These are phyloP conservation scores for Gamsiella multidivaricata DNA, from an alignment of 192 early-diverging fungal genomes.

Conservation along the genomic window DNA sequence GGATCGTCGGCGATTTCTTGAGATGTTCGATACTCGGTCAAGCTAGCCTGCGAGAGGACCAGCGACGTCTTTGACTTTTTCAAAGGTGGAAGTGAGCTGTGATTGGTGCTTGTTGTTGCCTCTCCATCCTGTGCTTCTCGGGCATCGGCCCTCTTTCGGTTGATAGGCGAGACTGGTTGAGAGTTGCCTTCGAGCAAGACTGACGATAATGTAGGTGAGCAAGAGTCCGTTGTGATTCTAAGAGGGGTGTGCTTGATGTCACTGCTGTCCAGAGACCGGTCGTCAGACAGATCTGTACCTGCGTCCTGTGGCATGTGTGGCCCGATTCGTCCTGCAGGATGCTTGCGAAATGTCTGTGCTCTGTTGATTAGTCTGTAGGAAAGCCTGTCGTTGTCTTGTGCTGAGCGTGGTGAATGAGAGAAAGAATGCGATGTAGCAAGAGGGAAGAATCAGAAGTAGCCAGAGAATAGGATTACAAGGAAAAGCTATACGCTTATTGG, in stretches of 20 bases:
- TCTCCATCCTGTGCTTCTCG: background rate
- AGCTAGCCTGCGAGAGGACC: constrained; percentile 20
- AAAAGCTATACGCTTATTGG: too few relatives aligned
- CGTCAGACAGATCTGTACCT: background rate
- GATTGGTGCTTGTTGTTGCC: background rate
- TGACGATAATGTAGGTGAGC: constrained; percentile 1
- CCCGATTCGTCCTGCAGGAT: too few relatives aligned
- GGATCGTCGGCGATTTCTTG: constrained; percentile 15
- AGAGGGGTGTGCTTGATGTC: constrained; percentile 1
- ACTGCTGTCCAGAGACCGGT: background rate
- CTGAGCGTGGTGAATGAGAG: too few relatives aligned
- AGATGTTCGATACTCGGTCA: constrained; percentile 34
- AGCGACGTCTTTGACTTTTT: constrained; percentile 45
- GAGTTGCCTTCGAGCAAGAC: background rate
- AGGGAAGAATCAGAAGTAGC: too few relatives aligned
- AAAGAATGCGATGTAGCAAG: too few relatives aligned
- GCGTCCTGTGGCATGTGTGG: too few relatives aligned
- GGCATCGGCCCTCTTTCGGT: constrained; percentile 35
- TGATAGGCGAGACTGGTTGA: constrained; percentile 32
- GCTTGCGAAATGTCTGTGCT: too few relatives aligned
- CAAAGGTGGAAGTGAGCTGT: constrained; percentile 23
- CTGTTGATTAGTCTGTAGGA: too few relatives aligned
- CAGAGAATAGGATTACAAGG: too few relatives aligned
- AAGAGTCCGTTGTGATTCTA: constrained; percentile 5
- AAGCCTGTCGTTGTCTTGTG: too few relatives aligned